A percentile compares a stretch with the other conserved stretches of the same genome.
Evolutionary conservation across 306 rosid genomes (phyloP).

Genomic region (Malus sieversii): DNA sequence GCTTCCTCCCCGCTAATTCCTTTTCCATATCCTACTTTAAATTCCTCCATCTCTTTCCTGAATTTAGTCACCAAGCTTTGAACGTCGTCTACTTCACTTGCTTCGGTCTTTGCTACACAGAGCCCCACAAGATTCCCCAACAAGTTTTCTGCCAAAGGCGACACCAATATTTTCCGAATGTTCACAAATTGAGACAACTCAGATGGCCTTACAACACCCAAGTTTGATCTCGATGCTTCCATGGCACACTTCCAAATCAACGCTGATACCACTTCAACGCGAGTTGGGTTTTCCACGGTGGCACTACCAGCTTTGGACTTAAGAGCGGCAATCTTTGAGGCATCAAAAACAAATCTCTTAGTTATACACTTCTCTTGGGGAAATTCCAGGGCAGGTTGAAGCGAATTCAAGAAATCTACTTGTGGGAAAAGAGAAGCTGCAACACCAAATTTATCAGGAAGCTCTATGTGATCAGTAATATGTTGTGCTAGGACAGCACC

Average conservation of each 20-base stretch:
- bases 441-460: neutral
- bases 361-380: neutral
- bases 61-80: neutral
- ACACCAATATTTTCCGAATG: slow-evolving; percentile 14
- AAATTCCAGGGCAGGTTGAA: neutral
- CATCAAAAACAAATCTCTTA: slow-evolving; percentile 33
- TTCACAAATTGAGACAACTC: slow-evolving; percentile 29
- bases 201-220: slow-evolving; percentile 4
- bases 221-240: slow-evolving; percentile 13
- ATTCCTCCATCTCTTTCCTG: neutral
- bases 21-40: neutral
- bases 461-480: neutral
- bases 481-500: too few relatives aligned
- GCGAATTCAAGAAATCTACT: neutral
- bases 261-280: slow-evolving; percentile 27
- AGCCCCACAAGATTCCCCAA: slow-evolving; percentile 16
- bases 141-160: neutral
- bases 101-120: neutral
- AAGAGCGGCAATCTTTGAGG: slow-evolving; percentile 21
- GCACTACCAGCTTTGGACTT: slow-evolving; percentile 19
- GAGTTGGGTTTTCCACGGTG: slow-evolving; percentile 6
- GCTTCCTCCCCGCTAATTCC: too few relatives aligned
- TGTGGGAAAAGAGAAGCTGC: neutral
- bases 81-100: neutral
- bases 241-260: slow-evolving; percentile 44